Conservation (phyloP, 1,139 yeast species). For the Candida sp. region DNA sequence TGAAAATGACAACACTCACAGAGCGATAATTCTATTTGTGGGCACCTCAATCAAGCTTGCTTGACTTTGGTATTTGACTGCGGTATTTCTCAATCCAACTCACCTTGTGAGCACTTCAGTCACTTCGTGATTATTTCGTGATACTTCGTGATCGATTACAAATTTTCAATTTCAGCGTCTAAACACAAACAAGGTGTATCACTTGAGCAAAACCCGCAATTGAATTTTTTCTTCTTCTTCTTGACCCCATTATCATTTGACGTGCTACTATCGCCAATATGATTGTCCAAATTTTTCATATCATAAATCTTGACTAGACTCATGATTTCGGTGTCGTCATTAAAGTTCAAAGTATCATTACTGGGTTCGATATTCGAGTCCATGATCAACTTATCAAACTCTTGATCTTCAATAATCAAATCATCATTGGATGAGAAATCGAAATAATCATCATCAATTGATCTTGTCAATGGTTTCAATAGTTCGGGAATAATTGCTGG, state of each 20-base stretch:
- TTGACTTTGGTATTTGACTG: no score
- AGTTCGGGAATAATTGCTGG: constrained; percentile 17
- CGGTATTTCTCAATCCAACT: no score
- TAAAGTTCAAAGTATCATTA: neutral
- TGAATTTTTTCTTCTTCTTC: constrained; percentile 14
- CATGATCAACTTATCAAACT: constrained; percentile 7
- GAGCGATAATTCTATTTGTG: no score
- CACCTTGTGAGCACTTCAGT: no score
- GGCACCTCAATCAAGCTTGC: no score
- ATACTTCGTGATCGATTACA: neutral
- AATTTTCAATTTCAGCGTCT: constrained; percentile 24
- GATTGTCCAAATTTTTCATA: neutral
- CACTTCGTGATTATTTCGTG: neutral
- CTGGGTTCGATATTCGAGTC: constrained; percentile 6
- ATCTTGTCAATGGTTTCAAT: constrained; percentile 16
- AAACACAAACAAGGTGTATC: constrained; percentile 42
- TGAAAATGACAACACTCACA: no score
- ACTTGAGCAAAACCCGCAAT: constrained; percentile 42
- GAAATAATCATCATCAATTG: constrained; percentile 2
- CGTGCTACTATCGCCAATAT: neutral
- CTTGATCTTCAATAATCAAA: constrained; percentile 15
- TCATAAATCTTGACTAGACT: constrained; percentile 12
- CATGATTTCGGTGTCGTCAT: constrained; percentile 9
- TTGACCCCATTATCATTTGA: constrained; percentile 7
- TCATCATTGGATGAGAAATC: constrained; percentile 6